phyloP scores from a whole-genome alignment of 2,329 filamentous ascomycete species.

The Aureobasidium namibiae region DNA sequence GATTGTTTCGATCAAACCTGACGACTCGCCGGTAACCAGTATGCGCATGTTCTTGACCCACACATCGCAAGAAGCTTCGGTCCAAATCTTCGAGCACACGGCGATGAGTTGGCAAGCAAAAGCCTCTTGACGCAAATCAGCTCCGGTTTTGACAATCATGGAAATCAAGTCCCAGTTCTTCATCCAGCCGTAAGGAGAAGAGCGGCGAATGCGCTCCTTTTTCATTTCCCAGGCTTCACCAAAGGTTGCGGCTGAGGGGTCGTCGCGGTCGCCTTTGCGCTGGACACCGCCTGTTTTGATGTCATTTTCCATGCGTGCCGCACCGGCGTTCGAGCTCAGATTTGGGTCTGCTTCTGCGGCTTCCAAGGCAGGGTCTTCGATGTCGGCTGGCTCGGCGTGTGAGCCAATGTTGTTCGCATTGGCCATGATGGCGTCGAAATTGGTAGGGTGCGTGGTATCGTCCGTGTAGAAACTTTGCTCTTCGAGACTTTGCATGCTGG shows the following conservation, averaged over 20 bases:
- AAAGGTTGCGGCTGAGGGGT: constrained; percentile 78
- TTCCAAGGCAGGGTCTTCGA: constrained; percentile 41
- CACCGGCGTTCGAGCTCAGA: constrained; percentile 63
- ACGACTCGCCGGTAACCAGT: constrained; percentile 75
- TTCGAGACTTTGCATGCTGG: constrained; percentile 80
- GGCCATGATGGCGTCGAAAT: constrained; percentile 75
- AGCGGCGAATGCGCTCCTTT: constrained; percentile 73
- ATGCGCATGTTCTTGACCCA: constrained; percentile 88
- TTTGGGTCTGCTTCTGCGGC: constrained; percentile 31
- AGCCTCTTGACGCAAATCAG: constrained; percentile 73
- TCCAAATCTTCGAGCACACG: constrained; percentile 75
- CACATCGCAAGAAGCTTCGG: constrained; percentile 65
- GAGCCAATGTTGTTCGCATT: constrained; percentile 52
- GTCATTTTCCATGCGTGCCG: constrained; percentile 82
- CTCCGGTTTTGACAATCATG: constrained; percentile 81
- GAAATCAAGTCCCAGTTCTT: constrained; percentile 84
- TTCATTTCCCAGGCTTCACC: constrained; percentile 81
- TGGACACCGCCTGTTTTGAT: constrained; percentile 78
- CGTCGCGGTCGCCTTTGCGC: constrained; percentile 72
- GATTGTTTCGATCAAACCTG: constrained; percentile 78
- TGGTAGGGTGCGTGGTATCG: constrained; percentile 57
- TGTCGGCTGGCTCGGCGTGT: constrained; percentile 41
- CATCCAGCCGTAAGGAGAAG: constrained; percentile 81
- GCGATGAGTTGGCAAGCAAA: constrained; percentile 80
- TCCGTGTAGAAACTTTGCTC: constrained; percentile 76